phyloP scores from a whole-genome alignment of 768 basidiomycete genomes.

The Tricholoma matsutake region DNA sequence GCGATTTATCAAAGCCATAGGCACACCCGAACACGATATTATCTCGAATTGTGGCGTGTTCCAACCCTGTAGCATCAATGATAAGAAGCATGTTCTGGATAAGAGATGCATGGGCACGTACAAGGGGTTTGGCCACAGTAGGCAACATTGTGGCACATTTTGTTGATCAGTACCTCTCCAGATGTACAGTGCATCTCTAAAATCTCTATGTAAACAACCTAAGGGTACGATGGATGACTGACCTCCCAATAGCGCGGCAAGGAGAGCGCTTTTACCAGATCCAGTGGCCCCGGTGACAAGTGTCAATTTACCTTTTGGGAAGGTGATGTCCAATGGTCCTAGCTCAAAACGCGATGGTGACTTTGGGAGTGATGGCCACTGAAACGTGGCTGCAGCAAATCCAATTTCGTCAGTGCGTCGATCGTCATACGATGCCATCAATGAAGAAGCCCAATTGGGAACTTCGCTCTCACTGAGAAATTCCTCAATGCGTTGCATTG shows the following conservation, averaged over 20 bases:
- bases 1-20: slow-evolving; percentile 53
- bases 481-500: slow-evolving; percentile 76
- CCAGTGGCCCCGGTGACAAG: slow-evolving; percentile 66
- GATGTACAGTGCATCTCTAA: slow-evolving; percentile 58
- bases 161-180: slow-evolving; percentile 53
- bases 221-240: slow-evolving; percentile 14
- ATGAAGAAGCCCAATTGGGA: slow-evolving; percentile 70
- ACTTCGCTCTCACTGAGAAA: slow-evolving; percentile 76
- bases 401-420: slow-evolving; percentile 37
- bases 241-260: slow-evolving; percentile 69
- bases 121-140: slow-evolving; percentile 70
- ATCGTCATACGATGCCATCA: slow-evolving; percentile 34
- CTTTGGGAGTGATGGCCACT: slow-evolving; percentile 46
- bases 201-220: background rate
- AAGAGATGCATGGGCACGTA: slow-evolving; percentile 26
- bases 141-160: slow-evolving; percentile 57
- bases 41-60: slow-evolving; percentile 77
- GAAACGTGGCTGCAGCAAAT: slow-evolving; percentile 52
- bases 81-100: slow-evolving; percentile 7
- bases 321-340: slow-evolving; percentile 52
- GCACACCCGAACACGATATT: slow-evolving; percentile 75
- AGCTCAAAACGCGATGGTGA: slow-evolving; percentile 46
- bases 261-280: slow-evolving; percentile 65
- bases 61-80: slow-evolving; percentile 52
- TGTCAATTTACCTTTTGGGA: slow-evolving; percentile 56